A percentile compares a stretch with the other conserved stretches of the same genome.
These are phyloP conservation scores for Mycena sanguinolenta DNA, from an alignment of 768 basidiomycete genomes.

Conservation along the genomic window DNA sequence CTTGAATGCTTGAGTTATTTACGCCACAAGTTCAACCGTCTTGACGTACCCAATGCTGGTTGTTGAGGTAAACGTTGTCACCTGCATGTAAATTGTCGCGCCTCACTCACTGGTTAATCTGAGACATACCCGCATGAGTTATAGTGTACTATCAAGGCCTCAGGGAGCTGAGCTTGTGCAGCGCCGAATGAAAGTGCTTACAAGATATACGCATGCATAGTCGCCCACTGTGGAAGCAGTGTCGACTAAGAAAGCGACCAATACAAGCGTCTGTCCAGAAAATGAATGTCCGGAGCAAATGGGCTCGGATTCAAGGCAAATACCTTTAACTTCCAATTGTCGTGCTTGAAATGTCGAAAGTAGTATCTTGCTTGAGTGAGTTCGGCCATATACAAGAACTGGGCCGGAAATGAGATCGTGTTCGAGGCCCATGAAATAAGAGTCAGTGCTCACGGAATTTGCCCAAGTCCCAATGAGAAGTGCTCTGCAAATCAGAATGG, in stretches of 20 bases:
- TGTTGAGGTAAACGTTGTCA: background rate
- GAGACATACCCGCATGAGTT: slow-evolving; percentile 18
- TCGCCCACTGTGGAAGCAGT: slow-evolving; percentile 21
- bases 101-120: slow-evolving; percentile 6
- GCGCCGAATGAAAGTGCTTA: slow-evolving; percentile 7
- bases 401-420: slow-evolving; percentile 17
- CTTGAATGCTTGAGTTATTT: slow-evolving; percentile 19
- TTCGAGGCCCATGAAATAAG: background rate
- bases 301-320: slow-evolving; percentile 6
- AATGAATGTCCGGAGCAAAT: background rate
- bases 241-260: slow-evolving; percentile 1
- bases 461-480: slow-evolving; percentile 13
- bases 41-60: slow-evolving; percentile 22
- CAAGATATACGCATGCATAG: slow-evolving; percentile 22
- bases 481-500: background rate
- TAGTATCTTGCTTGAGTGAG: slow-evolving; percentile 9
- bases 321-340: slow-evolving; percentile 22
- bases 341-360: background rate
- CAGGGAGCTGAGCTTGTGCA: slow-evolving; percentile 8
- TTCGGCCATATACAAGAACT: slow-evolving; percentile 26
- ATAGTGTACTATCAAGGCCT: slow-evolving; percentile 16
- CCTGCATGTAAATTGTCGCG: slow-evolving; percentile 6
- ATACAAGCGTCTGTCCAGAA: slow-evolving; percentile 15
- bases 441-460: slow-evolving; percentile 20
- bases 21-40: background rate